Evolutionary conservation across 257 asterid species (phyloP).

Genomic region (Scutellaria barbata): DNA sequence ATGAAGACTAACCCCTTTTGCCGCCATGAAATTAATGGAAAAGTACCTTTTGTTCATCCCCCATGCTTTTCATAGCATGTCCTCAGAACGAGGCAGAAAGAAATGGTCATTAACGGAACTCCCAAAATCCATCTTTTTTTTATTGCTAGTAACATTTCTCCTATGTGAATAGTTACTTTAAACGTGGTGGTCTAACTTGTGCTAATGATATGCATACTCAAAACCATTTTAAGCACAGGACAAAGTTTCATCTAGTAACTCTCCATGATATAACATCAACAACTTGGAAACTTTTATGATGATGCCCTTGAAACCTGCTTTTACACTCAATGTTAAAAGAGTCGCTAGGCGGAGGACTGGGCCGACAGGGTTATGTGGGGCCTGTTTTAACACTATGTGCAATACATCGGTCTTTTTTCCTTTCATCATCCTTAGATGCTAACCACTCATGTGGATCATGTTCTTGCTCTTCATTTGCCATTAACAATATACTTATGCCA

Average conservation of each 20-base stretch:
- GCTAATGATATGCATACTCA: background rate
- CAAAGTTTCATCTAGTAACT: background rate
- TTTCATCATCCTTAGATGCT: constrained; percentile 12
- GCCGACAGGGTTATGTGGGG: too few species aligned
- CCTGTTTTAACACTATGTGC: too few species aligned
- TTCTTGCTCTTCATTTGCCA: constrained; percentile 16
- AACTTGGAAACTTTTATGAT: background rate
- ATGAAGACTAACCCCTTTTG: background rate
- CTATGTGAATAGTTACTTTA: background rate
- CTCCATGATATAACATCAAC: too few species aligned
- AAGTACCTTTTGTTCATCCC: constrained; percentile 6
- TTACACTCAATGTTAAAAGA: background rate
- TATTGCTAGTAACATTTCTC: too few species aligned
- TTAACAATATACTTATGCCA: background rate
- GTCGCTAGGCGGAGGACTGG: too few species aligned
- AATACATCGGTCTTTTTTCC: background rate
- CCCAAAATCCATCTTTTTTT: too few species aligned
- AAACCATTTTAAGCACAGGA: constrained; percentile 1
- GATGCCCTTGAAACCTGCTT: background rate
- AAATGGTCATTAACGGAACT: too few species aligned
- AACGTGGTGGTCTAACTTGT: constrained; percentile 11
- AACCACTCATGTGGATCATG: background rate
- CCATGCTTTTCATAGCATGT: background rate
- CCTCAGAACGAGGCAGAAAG: too few species aligned
- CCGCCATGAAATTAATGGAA: background rate